Percentiles rank a stretch among this genome's conserved stretches.
These are phyloP conservation scores for Blastomyces percursus DNA, from an alignment of 2,329 filamentous ascomycete genomes.

Conservation along the genomic window DNA sequence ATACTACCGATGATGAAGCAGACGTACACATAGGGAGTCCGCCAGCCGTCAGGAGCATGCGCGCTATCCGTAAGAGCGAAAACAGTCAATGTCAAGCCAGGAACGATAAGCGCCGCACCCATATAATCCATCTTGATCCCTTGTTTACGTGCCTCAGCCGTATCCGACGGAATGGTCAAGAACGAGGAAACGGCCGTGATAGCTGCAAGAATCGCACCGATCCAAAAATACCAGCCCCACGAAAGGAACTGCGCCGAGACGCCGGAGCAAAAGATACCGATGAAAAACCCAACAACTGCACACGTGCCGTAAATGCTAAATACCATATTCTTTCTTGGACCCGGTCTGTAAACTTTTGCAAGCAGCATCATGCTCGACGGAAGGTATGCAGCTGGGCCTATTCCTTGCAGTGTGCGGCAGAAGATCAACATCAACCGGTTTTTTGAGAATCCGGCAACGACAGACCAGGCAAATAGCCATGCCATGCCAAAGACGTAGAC, in stretches of 20 bases:
- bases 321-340: constrained; percentile 57
- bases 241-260: constrained; percentile 43
- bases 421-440: constrained; percentile 61
- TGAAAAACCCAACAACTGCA: constrained; percentile 39
- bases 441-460: constrained; percentile 58
- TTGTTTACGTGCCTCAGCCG: constrained; percentile 24
- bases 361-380: constrained; percentile 58
- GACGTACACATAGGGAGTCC: constrained; percentile 59
- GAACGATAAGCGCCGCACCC: constrained; percentile 50
- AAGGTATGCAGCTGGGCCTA: constrained; percentile 62
- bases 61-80: constrained; percentile 65
- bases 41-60: constrained; percentile 58
- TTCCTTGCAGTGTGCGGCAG: constrained; percentile 61
- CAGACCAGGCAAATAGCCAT: constrained; percentile 58
- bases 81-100: constrained; percentile 57
- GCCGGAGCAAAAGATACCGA: constrained; percentile 56
- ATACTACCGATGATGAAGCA: constrained; percentile 54
- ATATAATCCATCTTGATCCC: constrained; percentile 57
- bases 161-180: constrained; percentile 42
- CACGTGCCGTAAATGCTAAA: constrained; percentile 49
- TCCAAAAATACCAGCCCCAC: constrained; percentile 61
- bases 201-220: constrained; percentile 45
- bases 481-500: constrained; percentile 52
- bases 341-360: constrained; percentile 54
- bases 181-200: constrained; percentile 38